Evolutionary conservation across 345 rosid genomes (phyloP), one percentile per base, ranked within the genome.

Genomic region (Salix viminalis): DNA sequence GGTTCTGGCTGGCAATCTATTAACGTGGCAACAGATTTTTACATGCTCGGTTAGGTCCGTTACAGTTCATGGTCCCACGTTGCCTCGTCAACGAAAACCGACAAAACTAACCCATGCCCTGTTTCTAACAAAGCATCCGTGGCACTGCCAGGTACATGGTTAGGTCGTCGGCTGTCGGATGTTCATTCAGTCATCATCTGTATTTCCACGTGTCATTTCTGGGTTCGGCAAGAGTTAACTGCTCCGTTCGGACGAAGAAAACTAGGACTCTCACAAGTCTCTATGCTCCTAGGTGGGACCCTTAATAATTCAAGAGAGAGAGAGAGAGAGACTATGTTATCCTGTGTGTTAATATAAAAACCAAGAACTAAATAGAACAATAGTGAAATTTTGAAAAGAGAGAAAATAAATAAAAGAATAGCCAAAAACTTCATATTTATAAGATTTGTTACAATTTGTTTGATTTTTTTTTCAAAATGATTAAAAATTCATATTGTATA

Each of bases 1-100:
- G 79, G 72, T 72, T 79, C 36, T 84, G 87, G 92, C 90, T 89
- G 92, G 88, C 89, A 39, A 65, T 74, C 67, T 12, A 28, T 73
- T 76, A 78, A 82, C 82, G 75, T 82, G 79, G 67, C 79, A 69
- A 4, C 65, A 19, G 44, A 67, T 70, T 81, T 52, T 42, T n/a
- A 46, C 64, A n/a, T 15, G 34, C 75, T 72, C 74, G 67, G 86
- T 82, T 79, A 77, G 80, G 85, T 74, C 84, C 74, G 82, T 84
- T 81, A 64, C 79, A 52, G 52, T 34, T 58, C 18, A 6, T 21
- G 72, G 46, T 34, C 62, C 46, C 61, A 50, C 24, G 14, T 34
- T 13, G 76, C 73, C 85, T 80, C 79, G 34, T 79, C 85, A 79
- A 56, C 30, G 32, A 9, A 68, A 71, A 61, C 74, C 28, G 86